Evolutionary conservation across 225 moss, liverwort and hornwort species (phyloP).

Genomic region (Bryoerythrophyllum caledonicum): DNA sequence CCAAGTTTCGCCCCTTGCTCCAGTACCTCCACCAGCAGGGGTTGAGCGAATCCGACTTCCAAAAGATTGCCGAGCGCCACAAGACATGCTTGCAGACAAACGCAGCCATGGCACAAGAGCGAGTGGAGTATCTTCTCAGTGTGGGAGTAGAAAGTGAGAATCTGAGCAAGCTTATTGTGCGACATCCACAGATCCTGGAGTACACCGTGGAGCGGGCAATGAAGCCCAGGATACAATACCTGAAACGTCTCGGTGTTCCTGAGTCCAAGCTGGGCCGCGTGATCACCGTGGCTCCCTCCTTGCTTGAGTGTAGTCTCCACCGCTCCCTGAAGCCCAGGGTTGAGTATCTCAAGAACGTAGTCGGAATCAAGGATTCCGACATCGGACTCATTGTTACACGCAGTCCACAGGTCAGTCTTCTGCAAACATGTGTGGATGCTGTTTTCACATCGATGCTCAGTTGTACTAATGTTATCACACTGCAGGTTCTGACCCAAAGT

Average conservation of each 20-base stretch:
- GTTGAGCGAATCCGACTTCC: constrained; percentile 52
- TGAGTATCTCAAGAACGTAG: constrained; percentile 43
- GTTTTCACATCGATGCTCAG: not conserved
- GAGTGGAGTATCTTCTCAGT: constrained; percentile 59
- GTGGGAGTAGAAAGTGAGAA: constrained; percentile 57
- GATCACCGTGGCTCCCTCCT: constrained; percentile 59
- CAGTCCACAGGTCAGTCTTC: constrained; percentile 53
- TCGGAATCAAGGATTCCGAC: constrained; percentile 63
- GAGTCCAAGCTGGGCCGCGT: constrained; percentile 51
- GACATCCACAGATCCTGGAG: constrained; percentile 70
- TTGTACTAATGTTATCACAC: not conserved
- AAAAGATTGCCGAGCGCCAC: constrained; percentile 57
- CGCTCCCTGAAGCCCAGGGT: constrained; percentile 67
- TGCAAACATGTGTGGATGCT: not conserved
- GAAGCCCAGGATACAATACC: constrained; percentile 60
- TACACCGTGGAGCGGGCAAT: constrained; percentile 68
- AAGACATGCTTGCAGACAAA: constrained; percentile 70
- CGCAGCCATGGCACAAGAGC: constrained; percentile 51
- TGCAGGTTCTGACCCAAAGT: constrained; percentile 70
- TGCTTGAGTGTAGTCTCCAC: constrained; percentile 67
- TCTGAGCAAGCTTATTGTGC: constrained; percentile 63
- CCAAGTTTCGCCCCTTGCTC: constrained; percentile 54
- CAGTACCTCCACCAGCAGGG: constrained; percentile 57
- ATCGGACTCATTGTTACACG: constrained; percentile 62
- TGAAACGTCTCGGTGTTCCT: constrained; percentile 64